phyloP scores from a whole-genome alignment of 2,329 filamentous ascomycete species.

The Leptographium procerum region DNA sequence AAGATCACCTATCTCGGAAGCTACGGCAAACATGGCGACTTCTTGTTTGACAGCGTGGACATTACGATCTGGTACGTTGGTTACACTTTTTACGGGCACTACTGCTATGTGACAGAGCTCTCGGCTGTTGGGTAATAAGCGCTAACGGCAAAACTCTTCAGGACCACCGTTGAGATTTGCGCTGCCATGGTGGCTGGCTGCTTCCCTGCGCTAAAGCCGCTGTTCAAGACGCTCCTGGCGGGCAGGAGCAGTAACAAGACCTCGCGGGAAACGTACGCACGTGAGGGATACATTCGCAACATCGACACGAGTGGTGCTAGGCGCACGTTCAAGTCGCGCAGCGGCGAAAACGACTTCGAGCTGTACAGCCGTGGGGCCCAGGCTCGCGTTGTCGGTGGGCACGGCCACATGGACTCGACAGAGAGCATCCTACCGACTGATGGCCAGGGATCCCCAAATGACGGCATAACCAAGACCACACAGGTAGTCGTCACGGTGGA shows the following conservation, averaged over 20 bases:
- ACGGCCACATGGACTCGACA: neutral
- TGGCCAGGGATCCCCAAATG: neutral
- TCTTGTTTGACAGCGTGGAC: constrained; percentile 17
- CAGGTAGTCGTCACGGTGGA: neutral
- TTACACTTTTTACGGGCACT: too few relatives aligned
- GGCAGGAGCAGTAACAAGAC: neutral
- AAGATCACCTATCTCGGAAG: constrained; percentile 16
- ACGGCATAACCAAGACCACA: constrained; percentile 3
- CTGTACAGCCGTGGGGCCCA: neutral
- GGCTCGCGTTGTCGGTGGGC: neutral
- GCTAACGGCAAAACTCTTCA: neutral
- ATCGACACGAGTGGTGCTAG: neutral
- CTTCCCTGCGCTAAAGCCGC: constrained; percentile 13
- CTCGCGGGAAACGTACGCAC: neutral
- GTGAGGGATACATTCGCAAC: neutral
- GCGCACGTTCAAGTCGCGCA: neutral
- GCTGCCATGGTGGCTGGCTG: constrained; percentile 15
- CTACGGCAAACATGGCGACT: constrained; percentile 18
- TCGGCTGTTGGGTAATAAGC: neutral
- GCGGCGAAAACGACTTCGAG: neutral
- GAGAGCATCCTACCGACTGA: neutral
- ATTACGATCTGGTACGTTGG: constrained; percentile 20
- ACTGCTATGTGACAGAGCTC: too few relatives aligned
- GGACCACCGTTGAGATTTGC: constrained; percentile 15
- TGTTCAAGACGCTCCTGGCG: constrained; percentile 10